Base-by-base conservation (phyloP, 1,139 yeast species). In the Saccharomycopsis phalli region DNA sequence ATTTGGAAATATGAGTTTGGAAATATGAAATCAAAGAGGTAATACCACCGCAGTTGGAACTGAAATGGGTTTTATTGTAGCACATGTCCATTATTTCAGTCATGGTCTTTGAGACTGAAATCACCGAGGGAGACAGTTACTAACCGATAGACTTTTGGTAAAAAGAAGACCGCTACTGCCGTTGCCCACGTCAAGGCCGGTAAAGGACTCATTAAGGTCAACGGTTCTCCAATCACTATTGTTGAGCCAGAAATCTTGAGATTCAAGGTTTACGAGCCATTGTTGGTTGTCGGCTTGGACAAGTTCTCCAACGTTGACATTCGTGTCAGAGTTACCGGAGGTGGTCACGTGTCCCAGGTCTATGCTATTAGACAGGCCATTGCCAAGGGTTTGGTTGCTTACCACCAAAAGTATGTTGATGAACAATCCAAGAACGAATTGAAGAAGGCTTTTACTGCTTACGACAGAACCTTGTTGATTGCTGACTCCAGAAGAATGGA, bases 401-500 rank as follows among this genome's bases (percentile, higher is more conserved):
- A 86, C 88, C 94, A 91, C 76, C 98, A 93, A 74, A 91, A 91
- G 76, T 91, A 68, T 74, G 96, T 91, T 63, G 98, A 91, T 65
- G 98, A 91, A 79, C 95, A 94, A 71, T 82, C 95, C 61, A 93
- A 91, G 84, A 88, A 88, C 76, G 98, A 91, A 76, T 81, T 91
- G 70, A 91, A 93, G 94, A 88, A 87, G 79, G 80, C 94, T 62
- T 86, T 87, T 73, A 78, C 93, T 56, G 69, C 95, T 63, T 93
- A 88, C 81, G 98, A 91, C 91, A 88, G 95, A 78, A 87, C 98
- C 69, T 81, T 91, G 70, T 83, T 91, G 73, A 93, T 91, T 71
- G 98, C 99, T 62, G 99, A 91, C 72, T 78, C 97, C 63, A 87
- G 98, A 83, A 91, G 94, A 81, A 81, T 88, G 81, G 99, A 91